Conservation (phyloP, 2,329 filamentous ascomycete genomes). For the Phialemonium atrogriseum region DNA sequence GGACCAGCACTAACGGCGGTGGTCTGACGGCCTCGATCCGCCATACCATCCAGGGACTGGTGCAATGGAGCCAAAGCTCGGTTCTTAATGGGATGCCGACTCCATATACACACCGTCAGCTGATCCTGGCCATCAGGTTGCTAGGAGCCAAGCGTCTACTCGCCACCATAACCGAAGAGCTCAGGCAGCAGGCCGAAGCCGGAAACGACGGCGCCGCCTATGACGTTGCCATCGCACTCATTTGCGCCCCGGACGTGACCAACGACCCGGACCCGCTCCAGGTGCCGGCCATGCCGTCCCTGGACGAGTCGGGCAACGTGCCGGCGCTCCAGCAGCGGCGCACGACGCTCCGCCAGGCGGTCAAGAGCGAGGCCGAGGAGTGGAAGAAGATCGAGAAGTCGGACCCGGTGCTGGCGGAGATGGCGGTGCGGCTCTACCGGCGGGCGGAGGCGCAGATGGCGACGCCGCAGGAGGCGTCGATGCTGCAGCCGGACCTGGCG, state of each 20-base stretch:
- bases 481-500: conserved; percentile 34
- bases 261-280: conserved; percentile 28
- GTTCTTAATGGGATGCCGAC: conserved; percentile 48
- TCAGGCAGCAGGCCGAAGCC: conserved; percentile 51
- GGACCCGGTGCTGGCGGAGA: conserved; percentile 52
- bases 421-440: conserved; percentile 53
- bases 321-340: conserved; percentile 32
- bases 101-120: conserved; percentile 63
- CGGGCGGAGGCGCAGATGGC: conserved; percentile 59
- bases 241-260: conserved; percentile 53
- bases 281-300: conserved; percentile 9
- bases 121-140: conserved; percentile 52
- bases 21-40: conserved; percentile 52
- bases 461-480: conserved; percentile 25
- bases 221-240: conserved; percentile 60
- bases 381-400: conserved; percentile 47
- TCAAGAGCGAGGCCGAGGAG: conserved; percentile 49
- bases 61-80: conserved; percentile 58
- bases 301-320: conserved; percentile 27
- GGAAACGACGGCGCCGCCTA: conserved; percentile 54
- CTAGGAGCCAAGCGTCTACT: conserved; percentile 55
- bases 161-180: conserved; percentile 56
- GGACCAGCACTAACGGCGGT: conserved; percentile 47
- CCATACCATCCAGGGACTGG: conserved; percentile 52
- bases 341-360: conserved; percentile 50